Conservation (phyloP, 768 basidiomycete genomes). For the Suillus subalutaceus region DNA sequence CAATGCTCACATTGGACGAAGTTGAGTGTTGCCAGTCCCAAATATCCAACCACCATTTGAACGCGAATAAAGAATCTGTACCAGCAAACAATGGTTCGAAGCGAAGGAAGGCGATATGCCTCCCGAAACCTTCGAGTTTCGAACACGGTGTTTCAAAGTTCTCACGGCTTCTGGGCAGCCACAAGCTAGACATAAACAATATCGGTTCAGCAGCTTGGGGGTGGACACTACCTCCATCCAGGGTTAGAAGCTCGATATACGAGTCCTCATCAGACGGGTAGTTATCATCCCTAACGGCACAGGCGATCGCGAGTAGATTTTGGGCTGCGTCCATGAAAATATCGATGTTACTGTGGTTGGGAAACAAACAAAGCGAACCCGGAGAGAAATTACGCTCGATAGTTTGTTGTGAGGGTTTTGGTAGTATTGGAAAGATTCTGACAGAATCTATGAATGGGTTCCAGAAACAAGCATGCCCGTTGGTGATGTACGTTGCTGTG, state of each 20-base stretch:
- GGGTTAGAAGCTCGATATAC: not conserved
- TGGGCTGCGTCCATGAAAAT: not conserved
- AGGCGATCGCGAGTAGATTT: not conserved
- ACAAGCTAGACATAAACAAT: not conserved
- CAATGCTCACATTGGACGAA: not conserved
- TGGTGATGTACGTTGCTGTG: not conserved
- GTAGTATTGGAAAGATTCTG: not conserved
- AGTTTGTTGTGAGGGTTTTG: not conserved
- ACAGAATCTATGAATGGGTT: not conserved
- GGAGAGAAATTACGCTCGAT: not conserved
- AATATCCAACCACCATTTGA: not conserved
- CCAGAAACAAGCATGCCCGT: slow-evolving; percentile 1
- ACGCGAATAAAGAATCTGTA: too few species aligned
- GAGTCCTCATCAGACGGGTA: not conserved
- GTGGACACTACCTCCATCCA: not conserved
- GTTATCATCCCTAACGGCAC: too few species aligned
- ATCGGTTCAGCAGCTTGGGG: not conserved
- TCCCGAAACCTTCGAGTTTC: not conserved
- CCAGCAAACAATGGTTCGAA: not conserved
- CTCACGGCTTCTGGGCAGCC: not conserved
- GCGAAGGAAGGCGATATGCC: not conserved
- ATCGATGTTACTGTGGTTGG: not conserved
- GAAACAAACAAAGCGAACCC: not conserved
- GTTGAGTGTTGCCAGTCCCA: slow-evolving; percentile 3
- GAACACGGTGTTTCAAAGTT: too few species aligned